A percentile compares a stretch with the other conserved stretches of the same genome.
phyloP scores from a whole-genome alignment of 306 rosid genomes.

The Sechiopsis laciniata region DNA sequence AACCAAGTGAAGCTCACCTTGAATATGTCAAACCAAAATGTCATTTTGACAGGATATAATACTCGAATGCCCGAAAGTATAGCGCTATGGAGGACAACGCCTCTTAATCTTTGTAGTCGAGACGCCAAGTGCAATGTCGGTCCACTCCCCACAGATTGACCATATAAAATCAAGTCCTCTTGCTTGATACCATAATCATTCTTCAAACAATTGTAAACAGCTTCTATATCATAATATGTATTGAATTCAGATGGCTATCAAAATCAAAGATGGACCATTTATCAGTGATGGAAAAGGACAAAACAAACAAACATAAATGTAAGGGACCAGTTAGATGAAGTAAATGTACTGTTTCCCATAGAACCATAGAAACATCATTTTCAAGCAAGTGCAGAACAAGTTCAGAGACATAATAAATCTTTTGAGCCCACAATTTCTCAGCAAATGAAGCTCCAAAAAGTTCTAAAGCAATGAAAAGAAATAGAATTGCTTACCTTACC shows the following conservation, averaged over 20 bases:
- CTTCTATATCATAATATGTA: conserved; percentile 85
- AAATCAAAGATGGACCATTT: conserved; percentile 30
- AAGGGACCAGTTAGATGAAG: neutral
- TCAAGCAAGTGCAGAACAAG: neutral
- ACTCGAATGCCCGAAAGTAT: conserved; percentile 95
- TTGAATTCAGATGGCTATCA: conserved; percentile 88
- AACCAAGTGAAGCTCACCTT: conserved; percentile 48
- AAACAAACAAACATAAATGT: conserved; percentile 1
- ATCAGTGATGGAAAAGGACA: conserved; percentile 16
- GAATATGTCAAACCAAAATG: conserved; percentile 95
- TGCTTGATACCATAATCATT: conserved; percentile 63
- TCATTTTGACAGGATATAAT: conserved; percentile 82
- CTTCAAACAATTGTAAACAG: conserved; percentile 90
- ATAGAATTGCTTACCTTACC: conserved; percentile 68
- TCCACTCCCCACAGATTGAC: conserved; percentile 35
- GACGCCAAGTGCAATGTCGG: conserved; percentile 87
- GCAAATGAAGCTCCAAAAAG: neutral
- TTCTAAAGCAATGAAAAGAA: neutral
- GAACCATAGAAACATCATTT: neutral
- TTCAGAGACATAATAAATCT: neutral
- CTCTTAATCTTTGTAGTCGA: conserved; percentile 64
- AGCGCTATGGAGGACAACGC: conserved; percentile 93
- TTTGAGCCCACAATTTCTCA: neutral
- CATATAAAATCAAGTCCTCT: conserved; percentile 77
- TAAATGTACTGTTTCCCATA: neutral